Percentiles rank a stretch among this genome's conserved stretches.
phyloP scores from a whole-genome alignment of 2,329 filamentous ascomycete genomes.

The Akanthomyces lecanii region DNA sequence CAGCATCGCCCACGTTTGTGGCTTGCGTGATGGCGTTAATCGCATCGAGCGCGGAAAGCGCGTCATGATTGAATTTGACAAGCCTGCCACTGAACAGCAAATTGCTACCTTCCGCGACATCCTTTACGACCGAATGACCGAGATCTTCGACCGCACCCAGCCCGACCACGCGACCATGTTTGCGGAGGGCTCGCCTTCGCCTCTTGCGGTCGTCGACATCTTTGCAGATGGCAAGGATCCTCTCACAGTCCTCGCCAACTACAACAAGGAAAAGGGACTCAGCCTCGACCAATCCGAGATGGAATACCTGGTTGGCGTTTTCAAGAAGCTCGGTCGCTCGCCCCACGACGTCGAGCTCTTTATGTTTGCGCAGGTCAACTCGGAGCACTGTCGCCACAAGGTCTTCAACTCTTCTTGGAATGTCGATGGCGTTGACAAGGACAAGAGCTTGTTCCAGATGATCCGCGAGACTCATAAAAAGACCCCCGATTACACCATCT shows the following conservation, averaged over 20 bases:
- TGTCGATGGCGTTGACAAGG: conserved; percentile 79
- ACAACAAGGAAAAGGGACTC: conserved; percentile 79
- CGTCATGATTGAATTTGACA: conserved; percentile 63
- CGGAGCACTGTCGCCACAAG: conserved; percentile 82
- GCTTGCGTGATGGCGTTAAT: conserved; percentile 63
- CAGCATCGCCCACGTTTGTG: conserved; percentile 88
- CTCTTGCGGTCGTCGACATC: conserved; percentile 72
- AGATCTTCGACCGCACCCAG: conserved; percentile 63
- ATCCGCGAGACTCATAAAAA: conserved; percentile 91
- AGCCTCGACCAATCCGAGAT: conserved; percentile 87
- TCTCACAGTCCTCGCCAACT: conserved; percentile 68
- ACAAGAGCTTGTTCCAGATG: conserved; percentile 86
- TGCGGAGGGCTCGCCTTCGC: conserved; percentile 56
- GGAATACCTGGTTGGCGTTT: conserved; percentile 77
- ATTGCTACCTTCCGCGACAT: conserved; percentile 61
- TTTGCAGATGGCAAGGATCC: conserved; percentile 62
- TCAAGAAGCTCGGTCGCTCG: conserved; percentile 35
- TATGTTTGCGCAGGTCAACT: conserved; percentile 68
- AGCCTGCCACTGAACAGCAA: conserved; percentile 39
- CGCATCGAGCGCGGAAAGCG: conserved; percentile 85
- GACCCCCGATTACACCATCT: conserved; percentile 78
- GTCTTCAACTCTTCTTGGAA: conserved; percentile 97
- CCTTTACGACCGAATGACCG: conserved; percentile 94
- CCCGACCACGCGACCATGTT: conserved; percentile 77
- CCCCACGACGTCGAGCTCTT: conserved; percentile 17